Evolutionary conservation across 2,329 filamentous ascomycete species (phyloP).

Genomic region (Waltergamsia citrina): DNA sequence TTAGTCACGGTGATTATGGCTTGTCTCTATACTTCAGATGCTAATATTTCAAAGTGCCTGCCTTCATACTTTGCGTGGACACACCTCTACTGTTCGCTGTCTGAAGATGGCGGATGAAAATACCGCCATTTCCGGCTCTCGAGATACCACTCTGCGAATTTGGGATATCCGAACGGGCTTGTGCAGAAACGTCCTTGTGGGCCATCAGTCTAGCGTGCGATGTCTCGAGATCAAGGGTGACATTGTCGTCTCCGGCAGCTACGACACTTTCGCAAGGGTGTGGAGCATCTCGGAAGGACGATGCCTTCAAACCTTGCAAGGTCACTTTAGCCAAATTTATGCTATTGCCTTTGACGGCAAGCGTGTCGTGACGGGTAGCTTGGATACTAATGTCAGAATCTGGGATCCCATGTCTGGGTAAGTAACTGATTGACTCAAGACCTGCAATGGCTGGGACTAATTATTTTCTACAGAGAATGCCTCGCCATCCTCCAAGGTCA

Average conservation of each 20-base stretch:
- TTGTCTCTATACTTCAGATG: background rate
- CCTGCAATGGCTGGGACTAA: background rate
- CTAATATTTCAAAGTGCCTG: constrained; percentile 45
- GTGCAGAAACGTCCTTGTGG: constrained; percentile 85
- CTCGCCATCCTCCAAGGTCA: constrained; percentile 92
- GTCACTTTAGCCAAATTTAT: constrained; percentile 98
- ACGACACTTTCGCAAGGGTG: constrained; percentile 92
- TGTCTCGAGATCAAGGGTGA: constrained; percentile 95
- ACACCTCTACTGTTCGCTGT: constrained; percentile 93
- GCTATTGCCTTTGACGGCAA: constrained; percentile 95
- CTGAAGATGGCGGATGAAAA: constrained; percentile 94
- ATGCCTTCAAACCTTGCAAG: constrained; percentile 80
- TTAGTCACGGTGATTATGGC: background rate
- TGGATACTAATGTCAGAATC: constrained; percentile 93
- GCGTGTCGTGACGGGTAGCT: constrained; percentile 85
- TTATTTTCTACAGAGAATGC: constrained; percentile 48
- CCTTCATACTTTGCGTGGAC: constrained; percentile 77
- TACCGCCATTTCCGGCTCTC: constrained; percentile 91
- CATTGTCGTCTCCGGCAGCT: constrained; percentile 94
- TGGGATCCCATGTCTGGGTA: constrained; percentile 89
- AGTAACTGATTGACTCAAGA: constrained; percentile 24
- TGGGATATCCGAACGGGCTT: constrained; percentile 88
- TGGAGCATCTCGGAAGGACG: constrained; percentile 97
- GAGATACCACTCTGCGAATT: constrained; percentile 87
- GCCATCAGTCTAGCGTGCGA: constrained; percentile 89